phyloP scores from a whole-genome alignment of 495 filamentous ascomycete species.

The Pseudomonodictys pantanalensis region DNA sequence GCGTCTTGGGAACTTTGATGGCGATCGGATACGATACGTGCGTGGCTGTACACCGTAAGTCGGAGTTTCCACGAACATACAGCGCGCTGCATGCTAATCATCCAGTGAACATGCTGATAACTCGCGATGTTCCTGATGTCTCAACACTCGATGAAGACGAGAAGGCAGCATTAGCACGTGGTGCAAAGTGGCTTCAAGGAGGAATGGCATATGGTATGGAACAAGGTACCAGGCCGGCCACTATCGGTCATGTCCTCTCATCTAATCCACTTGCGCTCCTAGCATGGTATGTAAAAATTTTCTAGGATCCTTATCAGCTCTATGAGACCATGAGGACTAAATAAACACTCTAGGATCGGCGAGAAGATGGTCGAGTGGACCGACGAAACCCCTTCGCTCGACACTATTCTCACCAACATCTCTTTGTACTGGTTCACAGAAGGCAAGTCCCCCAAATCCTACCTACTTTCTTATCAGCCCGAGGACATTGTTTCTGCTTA shows the following conservation, averaged over 20 bases:
- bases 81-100: background rate
- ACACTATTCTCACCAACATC: slow-evolving; percentile 57
- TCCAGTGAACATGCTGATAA: slow-evolving; percentile 21
- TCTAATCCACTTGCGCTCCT: slow-evolving; percentile 61
- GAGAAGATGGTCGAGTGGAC: slow-evolving; percentile 68
- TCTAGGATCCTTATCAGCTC: background rate
- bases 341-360: slow-evolving; percentile 49
- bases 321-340: background rate
- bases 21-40: slow-evolving; percentile 42
- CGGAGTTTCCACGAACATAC: background rate
- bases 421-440: slow-evolving; percentile 64
- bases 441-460: background rate
- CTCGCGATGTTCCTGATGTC: background rate
- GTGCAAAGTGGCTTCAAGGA: slow-evolving; percentile 37
- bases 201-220: slow-evolving; percentile 55
- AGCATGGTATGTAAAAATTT: slow-evolving; percentile 53
- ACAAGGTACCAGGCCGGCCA: slow-evolving; percentile 60
- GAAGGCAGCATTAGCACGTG: slow-evolving; percentile 29
- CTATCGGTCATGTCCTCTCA: slow-evolving; percentile 58
- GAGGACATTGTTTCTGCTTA: background rate
- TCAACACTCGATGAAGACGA: slow-evolving; percentile 15
- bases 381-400: slow-evolving; percentile 50
- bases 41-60: slow-evolving; percentile 45
- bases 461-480: background rate
- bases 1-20: slow-evolving; percentile 48